A percentile compares a stretch with the other conserved stretches of the same genome.
phyloP scores from a whole-genome alignment of 345 rosid genomes.

The Alliaria petiolata region DNA sequence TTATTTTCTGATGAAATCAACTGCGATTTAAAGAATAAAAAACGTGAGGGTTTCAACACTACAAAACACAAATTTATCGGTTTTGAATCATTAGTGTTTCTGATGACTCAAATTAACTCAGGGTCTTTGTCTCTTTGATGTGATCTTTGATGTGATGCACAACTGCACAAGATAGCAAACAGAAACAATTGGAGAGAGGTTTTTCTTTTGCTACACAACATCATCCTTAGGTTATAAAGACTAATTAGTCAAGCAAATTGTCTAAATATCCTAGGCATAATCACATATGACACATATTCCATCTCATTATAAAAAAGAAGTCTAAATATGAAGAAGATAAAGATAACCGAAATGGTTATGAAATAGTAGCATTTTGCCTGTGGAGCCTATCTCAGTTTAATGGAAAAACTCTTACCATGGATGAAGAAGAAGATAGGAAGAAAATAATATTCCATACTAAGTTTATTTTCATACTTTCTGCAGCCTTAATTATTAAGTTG shows the following conservation, averaged over 20 bases:
- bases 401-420: not conserved
- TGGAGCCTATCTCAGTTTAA: not conserved
- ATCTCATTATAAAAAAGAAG: not conserved
- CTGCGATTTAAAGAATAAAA: too few species aligned
- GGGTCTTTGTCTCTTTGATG: too few species aligned
- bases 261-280: not conserved
- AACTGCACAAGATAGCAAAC: too few species aligned
- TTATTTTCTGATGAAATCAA: too few species aligned
- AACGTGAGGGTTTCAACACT: too few species aligned
- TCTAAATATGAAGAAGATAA: not conserved
- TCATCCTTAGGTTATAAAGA: not conserved
- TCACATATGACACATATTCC: not conserved
- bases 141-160: too few species aligned
- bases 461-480: not conserved
- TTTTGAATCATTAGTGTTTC: too few species aligned
- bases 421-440: not conserved
- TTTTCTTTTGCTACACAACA: not conserved
- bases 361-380: not conserved
- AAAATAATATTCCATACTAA: not conserved
- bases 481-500: conserved; percentile 1
- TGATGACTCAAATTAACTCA: too few species aligned
- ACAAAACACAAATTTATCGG: too few species aligned
- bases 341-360: not conserved
- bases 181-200: too few species aligned
- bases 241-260: not conserved